Conservation (phyloP, 371 early-diverging fungal genomes). For the Mycotypha africana region DNA sequence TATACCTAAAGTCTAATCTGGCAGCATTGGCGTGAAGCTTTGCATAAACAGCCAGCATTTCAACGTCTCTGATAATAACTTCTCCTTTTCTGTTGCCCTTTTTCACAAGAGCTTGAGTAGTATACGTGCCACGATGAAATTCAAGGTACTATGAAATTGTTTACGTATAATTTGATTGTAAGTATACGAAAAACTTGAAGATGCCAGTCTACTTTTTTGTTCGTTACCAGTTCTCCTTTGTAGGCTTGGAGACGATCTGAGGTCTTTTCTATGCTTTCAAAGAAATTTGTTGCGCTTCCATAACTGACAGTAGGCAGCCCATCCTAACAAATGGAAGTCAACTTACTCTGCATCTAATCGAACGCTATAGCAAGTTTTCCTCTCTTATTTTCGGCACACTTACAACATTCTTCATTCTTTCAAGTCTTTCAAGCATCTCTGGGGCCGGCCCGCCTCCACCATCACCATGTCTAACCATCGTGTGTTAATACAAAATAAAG, state of each 20-base stretch:
- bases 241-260: slow-evolving; percentile 73
- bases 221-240: slow-evolving; percentile 93
- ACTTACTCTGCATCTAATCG: too few relatives aligned
- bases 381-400: too few relatives aligned
- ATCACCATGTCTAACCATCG: slow-evolving; percentile 86
- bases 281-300: slow-evolving; percentile 78
- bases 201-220: not conserved
- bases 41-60: slow-evolving; percentile 59
- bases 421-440: slow-evolving; percentile 83
- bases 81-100: slow-evolving; percentile 83
- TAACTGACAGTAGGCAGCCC: slow-evolving; percentile 71
- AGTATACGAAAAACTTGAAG: not conserved
- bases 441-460: slow-evolving; percentile 94
- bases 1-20: too few relatives aligned
- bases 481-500: not conserved
- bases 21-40: slow-evolving; percentile 12
- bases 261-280: slow-evolving; percentile 61
- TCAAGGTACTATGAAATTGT: slow-evolving; percentile 57
- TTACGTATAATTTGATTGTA: not conserved
- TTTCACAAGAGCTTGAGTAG: slow-evolving; percentile 85
- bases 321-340: slow-evolving; percentile 52
- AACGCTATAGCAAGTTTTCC: too few relatives aligned
- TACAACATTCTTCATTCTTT: slow-evolving; percentile 68
- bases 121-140: slow-evolving; percentile 96
- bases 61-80: slow-evolving; percentile 79